Conservation (phyloP, 1,284 basidiomycete species). For the Coriolopsis trogii region DNA sequence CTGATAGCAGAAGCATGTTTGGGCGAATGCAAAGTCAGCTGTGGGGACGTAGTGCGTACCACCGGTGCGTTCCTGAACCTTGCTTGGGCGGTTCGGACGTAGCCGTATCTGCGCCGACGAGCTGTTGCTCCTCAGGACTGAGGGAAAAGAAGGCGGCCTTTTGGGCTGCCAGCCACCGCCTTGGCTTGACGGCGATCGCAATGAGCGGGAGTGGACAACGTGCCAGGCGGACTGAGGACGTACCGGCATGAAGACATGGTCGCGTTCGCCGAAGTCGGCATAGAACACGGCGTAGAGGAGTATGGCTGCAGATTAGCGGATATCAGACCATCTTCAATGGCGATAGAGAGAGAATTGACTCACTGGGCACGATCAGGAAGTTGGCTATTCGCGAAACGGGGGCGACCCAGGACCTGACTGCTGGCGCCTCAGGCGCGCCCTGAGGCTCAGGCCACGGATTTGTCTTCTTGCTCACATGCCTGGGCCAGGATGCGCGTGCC, state of each 20-base stretch:
- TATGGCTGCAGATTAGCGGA: too few species aligned
- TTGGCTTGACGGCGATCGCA: constrained; percentile 28
- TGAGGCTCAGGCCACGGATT: constrained; percentile 25
- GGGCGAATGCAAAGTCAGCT: constrained; percentile 2
- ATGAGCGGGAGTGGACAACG: constrained; percentile 1
- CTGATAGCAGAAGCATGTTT: constrained; percentile 2
- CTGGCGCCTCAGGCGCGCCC: constrained; percentile 9
- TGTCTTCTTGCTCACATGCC: constrained; percentile 19
- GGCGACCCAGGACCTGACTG: constrained; percentile 26
- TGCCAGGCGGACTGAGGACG: constrained; percentile 29
- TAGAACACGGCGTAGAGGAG: constrained; percentile 62
- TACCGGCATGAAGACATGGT: constrained; percentile 73
- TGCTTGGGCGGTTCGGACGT: constrained; percentile 6
- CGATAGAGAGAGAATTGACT: constrained; percentile 2
- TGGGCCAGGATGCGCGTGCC: not conserved
- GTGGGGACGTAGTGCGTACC: constrained; percentile 8
- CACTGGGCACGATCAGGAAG: constrained; percentile 33
- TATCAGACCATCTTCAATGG: too few species aligned
- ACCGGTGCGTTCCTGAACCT: constrained; percentile 9
- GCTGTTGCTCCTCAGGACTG: constrained; percentile 36
- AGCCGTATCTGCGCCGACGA: constrained; percentile 22
- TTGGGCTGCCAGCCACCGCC: constrained; percentile 37
- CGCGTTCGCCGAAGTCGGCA: constrained; percentile 67
- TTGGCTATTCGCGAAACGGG: constrained; percentile 29
- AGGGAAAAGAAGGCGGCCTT: constrained; percentile 40